Conservation (phyloP, 352 stramenopile species). For the Saprolegnia parasitica region DNA sequence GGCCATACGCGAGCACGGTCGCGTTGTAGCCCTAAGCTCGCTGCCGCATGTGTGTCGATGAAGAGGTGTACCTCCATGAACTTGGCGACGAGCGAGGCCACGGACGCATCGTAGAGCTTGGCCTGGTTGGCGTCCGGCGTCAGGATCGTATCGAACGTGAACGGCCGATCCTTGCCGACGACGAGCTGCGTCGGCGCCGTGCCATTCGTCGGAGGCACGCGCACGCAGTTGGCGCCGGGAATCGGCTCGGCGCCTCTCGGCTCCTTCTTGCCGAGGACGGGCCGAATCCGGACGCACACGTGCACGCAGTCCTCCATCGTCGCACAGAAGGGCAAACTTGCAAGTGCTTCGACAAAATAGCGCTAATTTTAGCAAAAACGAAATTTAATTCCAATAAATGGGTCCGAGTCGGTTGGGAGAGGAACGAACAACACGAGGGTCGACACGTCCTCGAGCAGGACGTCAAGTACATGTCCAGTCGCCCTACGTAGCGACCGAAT, state of each 20-base stretch:
- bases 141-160: slow-evolving; percentile 88
- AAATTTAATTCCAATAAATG: background rate
- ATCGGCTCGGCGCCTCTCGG: slow-evolving; percentile 32
- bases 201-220: slow-evolving; percentile 47
- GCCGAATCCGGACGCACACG: slow-evolving; percentile 71
- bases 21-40: slow-evolving; percentile 59
- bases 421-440: background rate
- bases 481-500: no score
- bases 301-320: slow-evolving; percentile 46
- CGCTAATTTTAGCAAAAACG: background rate
- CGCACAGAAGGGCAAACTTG: background rate
- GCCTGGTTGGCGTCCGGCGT: slow-evolving; percentile 64
- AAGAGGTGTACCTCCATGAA: slow-evolving; percentile 47
- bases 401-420: background rate
- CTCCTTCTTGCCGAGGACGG: slow-evolving; percentile 54
- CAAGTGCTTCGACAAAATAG: background rate
- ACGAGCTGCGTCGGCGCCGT: slow-evolving; percentile 53
- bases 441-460: background rate
- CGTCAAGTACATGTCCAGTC: no score
- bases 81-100: slow-evolving; percentile 62
- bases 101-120: slow-evolving; percentile 65
- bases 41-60: background rate
- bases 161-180: slow-evolving; percentile 77
- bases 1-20: slow-evolving; percentile 77
- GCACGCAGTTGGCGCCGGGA: slow-evolving; percentile 73